Evolutionary conservation across 805 yeast genomes (phyloP).

Genomic region (Pichia nanzhaoensis): DNA sequence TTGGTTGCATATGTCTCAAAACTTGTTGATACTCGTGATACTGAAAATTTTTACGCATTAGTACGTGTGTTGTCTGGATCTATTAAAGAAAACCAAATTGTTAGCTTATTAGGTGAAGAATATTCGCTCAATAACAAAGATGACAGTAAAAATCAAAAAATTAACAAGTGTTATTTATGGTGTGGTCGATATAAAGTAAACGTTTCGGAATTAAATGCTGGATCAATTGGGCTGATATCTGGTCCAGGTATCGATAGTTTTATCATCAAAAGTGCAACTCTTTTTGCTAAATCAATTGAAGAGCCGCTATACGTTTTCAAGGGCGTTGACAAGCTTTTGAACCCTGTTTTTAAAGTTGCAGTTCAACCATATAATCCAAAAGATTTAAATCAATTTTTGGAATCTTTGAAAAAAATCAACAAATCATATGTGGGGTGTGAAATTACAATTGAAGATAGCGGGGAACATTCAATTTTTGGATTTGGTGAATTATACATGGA

Average conservation of each 20-base stretch:
- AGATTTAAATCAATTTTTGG: constrained; percentile 65
- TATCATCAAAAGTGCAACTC: constrained; percentile 55
- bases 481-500: constrained; percentile 88
- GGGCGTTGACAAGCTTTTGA: constrained; percentile 38
- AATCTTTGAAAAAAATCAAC: constrained; percentile 58
- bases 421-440: constrained; percentile 60
- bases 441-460: constrained; percentile 78
- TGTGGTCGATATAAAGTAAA: constrained; percentile 66
- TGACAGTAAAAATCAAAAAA: constrained; percentile 37
- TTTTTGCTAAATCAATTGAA: constrained; percentile 31
- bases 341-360: constrained; percentile 71
- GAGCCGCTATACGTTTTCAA: constrained; percentile 30
- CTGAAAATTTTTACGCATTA: constrained; percentile 45
- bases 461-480: constrained; percentile 75
- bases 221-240: constrained; percentile 60
- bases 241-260: constrained; percentile 49
- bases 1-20: constrained; percentile 52
- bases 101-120: constrained; percentile 52
- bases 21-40: constrained; percentile 49
- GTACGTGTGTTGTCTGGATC: constrained; percentile 61
- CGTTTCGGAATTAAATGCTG: constrained; percentile 39
- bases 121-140: constrained; percentile 44
- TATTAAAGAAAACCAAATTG: constrained; percentile 38
- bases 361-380: constrained; percentile 76
- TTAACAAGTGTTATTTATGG: constrained; percentile 44